Evolutionary conservation across 768 basidiomycete species (phyloP).

Genomic region (Leccinellum albellum): DNA sequence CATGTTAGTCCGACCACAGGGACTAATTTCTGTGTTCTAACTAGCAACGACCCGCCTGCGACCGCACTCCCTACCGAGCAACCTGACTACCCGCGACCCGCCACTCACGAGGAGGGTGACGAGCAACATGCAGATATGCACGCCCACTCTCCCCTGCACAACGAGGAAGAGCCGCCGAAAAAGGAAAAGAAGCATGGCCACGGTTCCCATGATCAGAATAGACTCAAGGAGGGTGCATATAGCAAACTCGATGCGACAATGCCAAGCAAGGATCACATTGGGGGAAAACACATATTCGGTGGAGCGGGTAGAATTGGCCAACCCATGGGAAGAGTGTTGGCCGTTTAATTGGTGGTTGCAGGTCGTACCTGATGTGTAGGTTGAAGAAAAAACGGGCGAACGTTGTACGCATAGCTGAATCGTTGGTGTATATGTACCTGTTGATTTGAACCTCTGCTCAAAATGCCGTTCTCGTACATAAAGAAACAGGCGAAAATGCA

Average conservation of each 20-base stretch:
- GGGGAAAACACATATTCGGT: constrained; percentile 36
- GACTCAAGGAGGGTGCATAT: constrained; percentile 42
- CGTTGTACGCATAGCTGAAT: constrained; percentile 8
- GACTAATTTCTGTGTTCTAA: not conserved
- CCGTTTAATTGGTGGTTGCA: constrained; percentile 23
- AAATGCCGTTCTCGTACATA: not conserved
- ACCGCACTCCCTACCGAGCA: constrained; percentile 14
- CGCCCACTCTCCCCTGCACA: constrained; percentile 30
- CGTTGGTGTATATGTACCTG: constrained; percentile 21
- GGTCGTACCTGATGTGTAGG: not conserved
- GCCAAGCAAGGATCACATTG: constrained; percentile 44
- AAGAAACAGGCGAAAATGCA: not conserved
- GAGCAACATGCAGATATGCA: constrained; percentile 14
- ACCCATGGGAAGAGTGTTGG: constrained; percentile 46
- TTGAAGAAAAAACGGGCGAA: not conserved
- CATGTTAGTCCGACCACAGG: not conserved
- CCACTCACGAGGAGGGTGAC: constrained; percentile 35
- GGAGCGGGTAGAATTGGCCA: constrained; percentile 53
- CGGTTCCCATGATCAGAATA: constrained; percentile 39
- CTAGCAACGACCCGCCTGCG: not conserved
- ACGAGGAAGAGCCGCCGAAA: constrained; percentile 45
- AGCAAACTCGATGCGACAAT: constrained; percentile 45
- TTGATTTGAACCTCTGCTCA: constrained; percentile 3
- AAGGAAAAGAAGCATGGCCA: constrained; percentile 47
- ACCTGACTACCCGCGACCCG: constrained; percentile 53